Percentiles rank a stretch among this genome's conserved stretches.
phyloP scores from a whole-genome alignment of 768 basidiomycete species.

The Chlorophyllum brunneum region DNA sequence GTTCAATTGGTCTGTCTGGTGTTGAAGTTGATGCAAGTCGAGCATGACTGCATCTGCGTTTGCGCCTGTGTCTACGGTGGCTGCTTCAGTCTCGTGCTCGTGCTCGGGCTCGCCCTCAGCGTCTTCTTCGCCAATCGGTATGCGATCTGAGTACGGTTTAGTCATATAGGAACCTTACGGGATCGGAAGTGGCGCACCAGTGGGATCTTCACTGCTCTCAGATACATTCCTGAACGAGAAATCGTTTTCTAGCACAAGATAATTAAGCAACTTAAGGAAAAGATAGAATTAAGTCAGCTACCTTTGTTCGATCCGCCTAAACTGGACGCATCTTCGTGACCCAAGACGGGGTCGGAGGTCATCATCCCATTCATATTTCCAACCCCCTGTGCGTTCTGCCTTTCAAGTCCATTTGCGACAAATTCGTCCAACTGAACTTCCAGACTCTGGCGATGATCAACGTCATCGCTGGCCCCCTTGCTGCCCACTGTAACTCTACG shows the following conservation, averaged over 20 bases:
- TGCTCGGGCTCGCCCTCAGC: conserved; percentile 9
- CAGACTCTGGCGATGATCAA: background rate
- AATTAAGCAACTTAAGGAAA: background rate
- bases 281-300: background rate
- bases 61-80: background rate
- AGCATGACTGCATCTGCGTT: background rate
- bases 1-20: background rate
- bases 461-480: no score
- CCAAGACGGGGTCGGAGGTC: background rate
- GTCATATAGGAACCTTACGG: background rate
- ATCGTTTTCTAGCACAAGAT: conserved; percentile 5
- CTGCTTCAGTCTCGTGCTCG: background rate
- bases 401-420: conserved; percentile 7
- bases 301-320: conserved; percentile 12
- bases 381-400: background rate
- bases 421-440: conserved; percentile 8
- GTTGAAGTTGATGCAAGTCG: background rate
- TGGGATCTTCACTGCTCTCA: conserved; percentile 3
- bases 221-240: conserved; percentile 11
- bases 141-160: background rate
- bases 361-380: background rate
- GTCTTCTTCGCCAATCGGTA: conserved; percentile 5
- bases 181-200: background rate
- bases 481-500: background rate
- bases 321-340: conserved; percentile 2